Evolutionary conservation across 495 filamentous ascomycete species (phyloP), one percentile per base, ranked within the genome.

Genomic region (Aspergillus funiculosus): DNA sequence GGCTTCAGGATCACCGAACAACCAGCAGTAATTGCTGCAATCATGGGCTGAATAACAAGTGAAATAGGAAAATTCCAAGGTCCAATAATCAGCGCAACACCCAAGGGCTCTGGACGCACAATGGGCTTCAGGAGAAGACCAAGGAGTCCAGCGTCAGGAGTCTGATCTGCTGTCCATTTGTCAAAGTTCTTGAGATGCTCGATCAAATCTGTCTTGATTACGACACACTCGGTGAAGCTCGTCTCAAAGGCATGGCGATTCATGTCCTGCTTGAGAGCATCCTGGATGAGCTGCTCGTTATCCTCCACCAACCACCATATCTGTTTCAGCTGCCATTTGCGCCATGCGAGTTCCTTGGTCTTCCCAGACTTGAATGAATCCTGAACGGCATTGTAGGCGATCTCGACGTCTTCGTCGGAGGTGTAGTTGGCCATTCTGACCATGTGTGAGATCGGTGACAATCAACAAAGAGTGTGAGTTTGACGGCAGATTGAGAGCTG

Each of bases 41-140:
- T 68, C 29, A 94, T 58, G 14, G 90, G 89, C 26, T 77, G 75
- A 15, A 95, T 47, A 14, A 79, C 64, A 1, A 95, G 74, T 52
- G 84, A 77, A 41, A 91, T 51, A 1, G 90, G 89, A 60, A 85
- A 92, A 66, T 96, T 95, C 74, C 84, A 96, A 27, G 87, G 76
- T 57, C 89, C 89, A 57, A 96, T 90, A 58, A 95, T 81, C 26
- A 95, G 69, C 0, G 87, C 77, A 2, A 80, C 61, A 18, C 90
- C 90, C 24, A 94, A 58, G 3, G 90, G 90, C 47, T 95, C 90
- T 5, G 35, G 43, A 1, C 49, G 42, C 4, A 51, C 49, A 1
- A 68, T 78, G 10, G 88, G 82, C n/a, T 71, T 72, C 54, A 86
- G 64, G 18, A 81, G 20, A 36, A 68, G 66, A 49, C 81, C 85